Conservation (phyloP, 2,329 filamentous ascomycete genomes). For the Ascochyta clinopodiicola region DNA sequence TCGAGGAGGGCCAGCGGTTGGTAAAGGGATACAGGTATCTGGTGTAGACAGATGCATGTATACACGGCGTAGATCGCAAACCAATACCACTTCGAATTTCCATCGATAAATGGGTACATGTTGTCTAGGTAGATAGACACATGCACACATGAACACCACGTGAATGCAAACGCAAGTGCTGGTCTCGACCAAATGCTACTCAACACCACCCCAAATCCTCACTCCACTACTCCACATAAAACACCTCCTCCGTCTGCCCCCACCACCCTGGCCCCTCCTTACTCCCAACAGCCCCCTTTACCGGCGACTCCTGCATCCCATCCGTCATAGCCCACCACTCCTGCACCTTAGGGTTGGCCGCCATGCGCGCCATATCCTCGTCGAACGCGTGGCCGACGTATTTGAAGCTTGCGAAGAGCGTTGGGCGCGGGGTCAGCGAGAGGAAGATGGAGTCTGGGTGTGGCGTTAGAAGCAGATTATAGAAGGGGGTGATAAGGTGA, state of each 20-base stretch:
- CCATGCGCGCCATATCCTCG: slow-evolving; percentile 78
- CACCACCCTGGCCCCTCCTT: slow-evolving; percentile 62
- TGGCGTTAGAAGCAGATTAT: background rate
- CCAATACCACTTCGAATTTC: no score
- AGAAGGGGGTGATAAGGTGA: background rate
- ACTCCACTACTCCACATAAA: slow-evolving; percentile 56
- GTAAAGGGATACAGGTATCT: slow-evolving; percentile 44
- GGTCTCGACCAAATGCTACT: no score
- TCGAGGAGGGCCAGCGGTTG: slow-evolving; percentile 38
- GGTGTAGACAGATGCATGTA: slow-evolving; percentile 22
- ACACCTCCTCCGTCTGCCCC: slow-evolving; percentile 73
- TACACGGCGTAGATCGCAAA: no score
- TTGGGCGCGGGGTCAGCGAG: slow-evolving; percentile 63
- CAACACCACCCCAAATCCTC: background rate
- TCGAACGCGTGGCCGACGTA: slow-evolving; percentile 77
- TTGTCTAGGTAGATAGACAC: no score
- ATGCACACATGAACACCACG: no score
- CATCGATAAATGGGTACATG: no score
- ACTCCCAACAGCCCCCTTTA: slow-evolving; percentile 55
- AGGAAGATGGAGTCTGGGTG: slow-evolving; percentile 71
- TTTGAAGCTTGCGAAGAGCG: slow-evolving; percentile 78
- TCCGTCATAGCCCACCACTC: slow-evolving; percentile 87
- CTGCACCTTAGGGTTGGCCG: slow-evolving; percentile 72
- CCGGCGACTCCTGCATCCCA: slow-evolving; percentile 68
- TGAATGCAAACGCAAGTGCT: no score